Evolutionary conservation across 495 filamentous ascomycete species (phyloP), one percentile per base, ranked within the genome.

Genomic region (Viridothelium virens): DNA sequence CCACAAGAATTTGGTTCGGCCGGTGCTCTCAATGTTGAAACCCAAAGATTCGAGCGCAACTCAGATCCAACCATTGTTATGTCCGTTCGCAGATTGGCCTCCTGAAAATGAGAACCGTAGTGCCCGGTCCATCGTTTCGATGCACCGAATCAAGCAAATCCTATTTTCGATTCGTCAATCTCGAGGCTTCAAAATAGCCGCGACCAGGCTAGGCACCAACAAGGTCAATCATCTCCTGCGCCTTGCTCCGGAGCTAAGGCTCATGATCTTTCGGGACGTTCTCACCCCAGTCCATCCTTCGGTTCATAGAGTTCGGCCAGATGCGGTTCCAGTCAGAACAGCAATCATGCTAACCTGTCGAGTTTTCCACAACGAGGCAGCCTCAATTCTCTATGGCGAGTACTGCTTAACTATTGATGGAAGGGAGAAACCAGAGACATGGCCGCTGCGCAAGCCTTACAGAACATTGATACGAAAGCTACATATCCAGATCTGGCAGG

Each of bases 281-380:
- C 41, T 44, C 0, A 14, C 14, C 41, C 25, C 25, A 1, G 25
- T 25, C 25, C 25, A 25, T 25, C 25, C 25, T 25, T 25, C 25
- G 25, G 25, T 25, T 1, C 25, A 25, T 25, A 1, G 1, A 25
- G 25, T 25, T 25, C 25, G 25, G 25, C 25, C 25, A 25, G 25
- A 25, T 25, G 25, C 25, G 25, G 0, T 25, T 25, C 25, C 25
- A 25, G 25, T 25, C 25, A 25, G 25, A 25, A 25, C 25, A 25
- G 25, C 41, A 7, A 70, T 70, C 11, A 50, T 70, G 31, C 44
- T 9, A 14, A 70, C 68, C 37, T 70, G 68, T 56, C 62, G 62
- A 1, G n/a, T 63, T 38, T 70, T 67, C 46, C 53, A 70, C 48
- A 62, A 70, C 14, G 68, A 70, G 47, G 65, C 65, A 10, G 65